Conservation (phyloP, 345 rosid species). For the Ceriops tagal region DNA sequence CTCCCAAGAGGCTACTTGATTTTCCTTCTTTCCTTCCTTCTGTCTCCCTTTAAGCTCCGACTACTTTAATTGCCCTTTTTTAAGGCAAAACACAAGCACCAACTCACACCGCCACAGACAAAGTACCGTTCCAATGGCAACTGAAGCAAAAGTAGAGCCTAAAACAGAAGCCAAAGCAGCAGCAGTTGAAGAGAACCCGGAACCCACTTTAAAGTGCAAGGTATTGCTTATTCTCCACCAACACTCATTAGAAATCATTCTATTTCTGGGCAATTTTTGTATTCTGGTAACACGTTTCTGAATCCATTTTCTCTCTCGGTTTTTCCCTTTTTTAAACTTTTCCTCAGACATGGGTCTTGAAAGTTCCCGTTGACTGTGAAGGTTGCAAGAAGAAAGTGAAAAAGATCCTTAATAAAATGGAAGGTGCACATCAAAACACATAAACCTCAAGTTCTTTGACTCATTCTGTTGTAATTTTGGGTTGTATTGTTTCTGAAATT, state of each 20-base stretch:
- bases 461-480: background rate
- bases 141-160: slow-evolving; percentile 26
- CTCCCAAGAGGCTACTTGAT: slow-evolving; percentile 20
- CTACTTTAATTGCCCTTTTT: background rate
- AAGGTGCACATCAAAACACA: slow-evolving; percentile 16
- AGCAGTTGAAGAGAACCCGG: slow-evolving; percentile 24
- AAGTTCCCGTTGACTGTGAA: slow-evolving; percentile 28
- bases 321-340: background rate
- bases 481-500: background rate
- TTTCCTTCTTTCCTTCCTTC: slow-evolving; percentile 12
- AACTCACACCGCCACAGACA: background rate
- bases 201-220: slow-evolving; percentile 54
- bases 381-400: slow-evolving; percentile 34
- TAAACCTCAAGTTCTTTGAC: background rate
- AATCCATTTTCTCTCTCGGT: background rate
- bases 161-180: slow-evolving; percentile 10
- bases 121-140: slow-evolving; percentile 29
- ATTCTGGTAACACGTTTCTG: background rate
- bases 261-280: background rate
- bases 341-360: slow-evolving; percentile 25
- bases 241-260: background rate
- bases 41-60: background rate
- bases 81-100: background rate
- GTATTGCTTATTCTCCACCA: slow-evolving; percentile 22
- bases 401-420: slow-evolving; percentile 18